Base-by-base conservation (phyloP, 2,329 filamentous ascomycete species). In the Sporothrix euskadiensis region DNA sequence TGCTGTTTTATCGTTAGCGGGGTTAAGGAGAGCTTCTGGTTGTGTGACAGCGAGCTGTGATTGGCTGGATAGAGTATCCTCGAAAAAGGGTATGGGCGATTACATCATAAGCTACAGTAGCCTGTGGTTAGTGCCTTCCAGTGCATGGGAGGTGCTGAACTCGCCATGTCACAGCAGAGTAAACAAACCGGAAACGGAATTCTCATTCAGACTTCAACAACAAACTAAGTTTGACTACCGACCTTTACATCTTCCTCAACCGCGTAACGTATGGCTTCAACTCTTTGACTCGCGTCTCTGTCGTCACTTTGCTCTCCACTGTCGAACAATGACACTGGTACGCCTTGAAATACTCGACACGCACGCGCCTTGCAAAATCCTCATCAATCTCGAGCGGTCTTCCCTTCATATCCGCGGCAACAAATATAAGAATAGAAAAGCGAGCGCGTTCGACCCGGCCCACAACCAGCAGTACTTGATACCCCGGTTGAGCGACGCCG, bases 381-480 rank as follows among this genome's bases (percentile, higher is more conserved):
- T 76, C 75, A 47, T 77, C 76, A 32, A 77, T 76, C 71, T 78
- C 77, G 9, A 78, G 35, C 41, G 75, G 75, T 5, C 77, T 75
- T 6, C 75, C 30, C 30, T 61, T 61, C 32, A 39, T 61, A 30
- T 61, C 57, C 1, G 57, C 30, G 39, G 16, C 16, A 35, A n/a
- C 7, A 39, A 61, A 14, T 35, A 35, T 4, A 39, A 61, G 57
- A 61, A 61, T 14, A 61, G 9, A 16, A 77, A 77, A 2, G 76
- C 78, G 8, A 77, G 26, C n/a, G 69, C 59, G 66, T 78, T 77
- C 8, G 77, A 77, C 3, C 73, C 78, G 3, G 76, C 75, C 83
- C 83, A 84, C 22, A 84, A 82, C 72, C 80, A 84, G 1, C 81
- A 79, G 71, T 84, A 83, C 44, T 81, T 79, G 0, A 82, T 80